These are phyloP conservation scores for Phylloporus gajari DNA, from an alignment of 1,284 basidiomycete species.

Conservation along the genomic window DNA sequence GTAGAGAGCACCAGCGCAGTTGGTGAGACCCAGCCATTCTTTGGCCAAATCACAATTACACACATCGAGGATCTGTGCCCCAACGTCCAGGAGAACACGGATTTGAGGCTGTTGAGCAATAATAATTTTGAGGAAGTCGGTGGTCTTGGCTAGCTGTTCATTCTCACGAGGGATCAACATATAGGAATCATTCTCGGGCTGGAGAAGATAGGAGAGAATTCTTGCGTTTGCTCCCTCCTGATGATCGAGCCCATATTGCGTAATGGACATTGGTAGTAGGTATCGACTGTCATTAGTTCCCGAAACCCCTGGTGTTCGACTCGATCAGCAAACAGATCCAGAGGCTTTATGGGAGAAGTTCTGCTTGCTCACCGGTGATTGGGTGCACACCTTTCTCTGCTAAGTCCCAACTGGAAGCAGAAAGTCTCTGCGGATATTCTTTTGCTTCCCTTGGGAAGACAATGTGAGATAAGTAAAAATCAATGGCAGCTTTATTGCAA, in stretches of 20 bases:
- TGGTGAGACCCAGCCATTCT: constrained; percentile 51
- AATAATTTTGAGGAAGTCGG: background rate
- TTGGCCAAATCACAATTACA: constrained; percentile 51
- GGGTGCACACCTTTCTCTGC: constrained; percentile 38
- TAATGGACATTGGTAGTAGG: constrained; percentile 20
- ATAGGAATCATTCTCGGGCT: constrained; percentile 55
- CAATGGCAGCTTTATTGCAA: constrained; percentile 50
- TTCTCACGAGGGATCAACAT: constrained; percentile 13
- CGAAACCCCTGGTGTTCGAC: constrained; percentile 25
- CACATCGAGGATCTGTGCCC: constrained; percentile 65
- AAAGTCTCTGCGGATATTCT: constrained; percentile 56
- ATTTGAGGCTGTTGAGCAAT: background rate
- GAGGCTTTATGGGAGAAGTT: no score
- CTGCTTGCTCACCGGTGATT: constrained; percentile 18
- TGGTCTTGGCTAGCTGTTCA: background rate
- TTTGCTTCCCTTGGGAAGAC: constrained; percentile 44
- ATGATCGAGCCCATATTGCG: constrained; percentile 24
- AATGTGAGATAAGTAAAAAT: constrained; percentile 56
- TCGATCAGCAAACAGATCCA: background rate
- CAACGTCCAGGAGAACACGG: constrained; percentile 47
- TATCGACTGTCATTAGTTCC: constrained; percentile 30
- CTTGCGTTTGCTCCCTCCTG: constrained; percentile 42
- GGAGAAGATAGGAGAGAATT: constrained; percentile 57
- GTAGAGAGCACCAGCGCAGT: constrained; percentile 54
- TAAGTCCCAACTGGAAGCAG: constrained; percentile 62